A percentile compares a stretch with the other conserved stretches of the same genome.
Evolutionary conservation across 768 basidiomycete genomes (phyloP).

Genomic region (Xanthoconium purpureum): DNA sequence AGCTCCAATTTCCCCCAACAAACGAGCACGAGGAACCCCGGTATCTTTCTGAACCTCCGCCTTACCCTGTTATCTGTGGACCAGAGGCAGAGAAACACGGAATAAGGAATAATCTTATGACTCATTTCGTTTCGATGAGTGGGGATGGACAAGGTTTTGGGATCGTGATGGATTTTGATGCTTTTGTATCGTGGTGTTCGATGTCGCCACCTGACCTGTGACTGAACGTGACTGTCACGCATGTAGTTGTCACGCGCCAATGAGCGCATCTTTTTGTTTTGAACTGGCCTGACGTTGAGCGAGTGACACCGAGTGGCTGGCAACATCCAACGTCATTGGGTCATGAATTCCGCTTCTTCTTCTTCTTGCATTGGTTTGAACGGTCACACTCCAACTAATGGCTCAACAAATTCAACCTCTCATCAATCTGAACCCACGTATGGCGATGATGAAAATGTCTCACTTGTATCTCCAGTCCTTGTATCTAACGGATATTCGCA

Average conservation of each 20-base stretch:
- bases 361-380: slow-evolving; percentile 44
- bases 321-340: background rate
- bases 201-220: background rate
- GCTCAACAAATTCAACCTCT: slow-evolving; percentile 38
- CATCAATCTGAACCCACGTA: slow-evolving; percentile 39
- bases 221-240: slow-evolving; percentile 22
- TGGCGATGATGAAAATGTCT: slow-evolving; percentile 27
- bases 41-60: slow-evolving; percentile 48
- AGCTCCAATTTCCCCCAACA: slow-evolving; percentile 3
- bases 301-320: slow-evolving; percentile 2
- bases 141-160: slow-evolving; percentile 37
- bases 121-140: slow-evolving; percentile 53
- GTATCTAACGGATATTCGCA: slow-evolving; percentile 56
- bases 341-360: slow-evolving; percentile 28
- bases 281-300: background rate
- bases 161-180: slow-evolving; percentile 35
- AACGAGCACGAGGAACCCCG: slow-evolving; percentile 10
- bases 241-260: slow-evolving; percentile 16
- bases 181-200: slow-evolving; percentile 25
- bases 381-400: slow-evolving; percentile 53
- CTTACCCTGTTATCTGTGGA: slow-evolving; percentile 50
- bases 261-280: slow-evolving; percentile 19
- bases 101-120: slow-evolving; percentile 54
- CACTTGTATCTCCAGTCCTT: slow-evolving; percentile 35
- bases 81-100: slow-evolving; percentile 36